These are phyloP conservation scores for Odonthalia washingtoniensis DNA, from an alignment of 31 red algal species.

Conservation along the genomic window DNA sequence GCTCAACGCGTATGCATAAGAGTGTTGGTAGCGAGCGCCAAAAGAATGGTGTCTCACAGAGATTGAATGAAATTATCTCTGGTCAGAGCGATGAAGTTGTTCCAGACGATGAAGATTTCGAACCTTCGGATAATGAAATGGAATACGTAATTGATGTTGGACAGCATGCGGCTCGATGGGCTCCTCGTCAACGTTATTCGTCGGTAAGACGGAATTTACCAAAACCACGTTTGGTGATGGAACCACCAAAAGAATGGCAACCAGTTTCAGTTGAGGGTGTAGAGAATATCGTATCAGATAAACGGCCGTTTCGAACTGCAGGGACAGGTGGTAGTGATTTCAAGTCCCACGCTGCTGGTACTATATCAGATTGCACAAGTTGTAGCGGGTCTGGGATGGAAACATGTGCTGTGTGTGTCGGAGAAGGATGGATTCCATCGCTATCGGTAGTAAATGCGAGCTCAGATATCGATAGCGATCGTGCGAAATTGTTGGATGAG, in stretches of 20 bases:
- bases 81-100: not conserved
- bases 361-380: slow-evolving; percentile 3
- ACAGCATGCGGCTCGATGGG: not conserved
- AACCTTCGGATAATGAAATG: slow-evolving; percentile 12
- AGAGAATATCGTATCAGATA: slow-evolving; percentile 13
- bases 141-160: slow-evolving; percentile 5
- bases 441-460: not conserved
- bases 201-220: slow-evolving; percentile 10
- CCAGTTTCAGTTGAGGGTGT: slow-evolving; percentile 10
- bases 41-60: not conserved
- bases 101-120: not conserved
- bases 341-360: not conserved
- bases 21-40: too few species aligned
- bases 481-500: slow-evolving; percentile 16
- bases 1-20: too few species aligned
- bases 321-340: not conserved
- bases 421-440: slow-evolving; percentile 33
- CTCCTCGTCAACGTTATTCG: slow-evolving; percentile 5
- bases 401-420: slow-evolving; percentile 42
- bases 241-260: slow-evolving; percentile 27
- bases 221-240: slow-evolving; percentile 14
- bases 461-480: not conserved
- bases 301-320: not conserved
- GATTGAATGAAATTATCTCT: not conserved
- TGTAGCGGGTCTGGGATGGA: slow-evolving; percentile 34